These are phyloP conservation scores for Leptoxyphium fumago DNA, from an alignment of 2,329 filamentous ascomycete species.

Conservation along the genomic window DNA sequence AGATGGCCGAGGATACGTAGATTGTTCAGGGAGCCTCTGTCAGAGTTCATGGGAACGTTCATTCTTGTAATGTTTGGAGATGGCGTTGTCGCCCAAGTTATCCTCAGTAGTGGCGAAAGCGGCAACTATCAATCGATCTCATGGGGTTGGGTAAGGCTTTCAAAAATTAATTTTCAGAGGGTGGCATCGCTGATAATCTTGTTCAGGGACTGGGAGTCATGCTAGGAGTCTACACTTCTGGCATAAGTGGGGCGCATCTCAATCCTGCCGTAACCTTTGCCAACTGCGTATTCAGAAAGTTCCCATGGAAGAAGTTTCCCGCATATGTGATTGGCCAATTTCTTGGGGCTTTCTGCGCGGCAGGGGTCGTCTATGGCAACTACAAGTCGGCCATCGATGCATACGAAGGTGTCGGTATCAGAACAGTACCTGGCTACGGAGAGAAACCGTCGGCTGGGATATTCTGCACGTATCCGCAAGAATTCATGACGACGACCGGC, in stretches of 20 bases:
- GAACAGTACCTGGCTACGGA: not conserved
- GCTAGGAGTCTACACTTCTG: constrained; percentile 27
- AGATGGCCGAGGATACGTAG: constrained; percentile 42
- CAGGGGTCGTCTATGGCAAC: constrained; percentile 31
- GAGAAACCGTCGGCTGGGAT: constrained; percentile 18
- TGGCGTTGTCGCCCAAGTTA: constrained; percentile 49
- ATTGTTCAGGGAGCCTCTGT: constrained; percentile 42
- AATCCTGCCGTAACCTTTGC: constrained; percentile 33
- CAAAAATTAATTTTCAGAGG: constrained; percentile 5
- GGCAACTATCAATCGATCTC: constrained; percentile 38
- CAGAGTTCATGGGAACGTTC: constrained; percentile 55
- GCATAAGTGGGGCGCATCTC: constrained; percentile 32
- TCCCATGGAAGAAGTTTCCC: constrained; percentile 36
- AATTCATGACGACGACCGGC: not conserved
- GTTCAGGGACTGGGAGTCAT: constrained; percentile 35
- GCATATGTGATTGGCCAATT: constrained; percentile 39
- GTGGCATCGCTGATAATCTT: not conserved
- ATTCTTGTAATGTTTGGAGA: constrained; percentile 52
- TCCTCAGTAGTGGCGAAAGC: constrained; percentile 37
- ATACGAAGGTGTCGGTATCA: not conserved
- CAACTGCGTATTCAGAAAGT: constrained; percentile 33
- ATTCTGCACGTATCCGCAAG: constrained; percentile 1
- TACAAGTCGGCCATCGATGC: constrained; percentile 14
- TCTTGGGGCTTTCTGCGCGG: constrained; percentile 36
- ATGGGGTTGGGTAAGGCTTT: constrained; percentile 10